Conservation (phyloP, 306 rosid genomes). For the Cyclanthera cordifolia region DNA sequence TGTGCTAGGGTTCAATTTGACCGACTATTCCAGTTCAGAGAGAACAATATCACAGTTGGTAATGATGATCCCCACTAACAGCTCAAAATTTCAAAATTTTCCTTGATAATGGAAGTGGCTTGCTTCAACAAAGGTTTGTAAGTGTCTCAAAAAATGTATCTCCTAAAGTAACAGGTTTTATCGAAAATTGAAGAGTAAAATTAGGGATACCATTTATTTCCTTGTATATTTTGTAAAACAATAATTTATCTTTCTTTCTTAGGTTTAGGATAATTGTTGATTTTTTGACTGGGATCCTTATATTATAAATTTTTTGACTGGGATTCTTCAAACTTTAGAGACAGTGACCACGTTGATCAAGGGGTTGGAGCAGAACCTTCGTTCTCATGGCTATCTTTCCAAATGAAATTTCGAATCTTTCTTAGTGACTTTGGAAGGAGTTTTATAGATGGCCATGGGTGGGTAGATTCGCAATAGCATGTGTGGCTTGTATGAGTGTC, state of each 20-base stretch:
- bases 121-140: not conserved
- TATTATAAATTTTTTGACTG: too few relatives aligned
- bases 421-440: too few relatives aligned
- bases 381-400: too few relatives aligned
- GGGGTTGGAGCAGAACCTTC: too few relatives aligned
- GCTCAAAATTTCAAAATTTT: not conserved
- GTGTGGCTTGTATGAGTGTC: too few relatives aligned
- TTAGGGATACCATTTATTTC: not conserved
- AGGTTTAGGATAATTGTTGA: not conserved
- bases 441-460: too few relatives aligned
- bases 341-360: too few relatives aligned
- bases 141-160: not conserved
- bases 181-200: not conserved
- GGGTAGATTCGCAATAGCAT: too few relatives aligned
- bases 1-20: not conserved
- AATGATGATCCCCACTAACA: not conserved
- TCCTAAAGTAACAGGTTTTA: not conserved
- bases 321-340: too few relatives aligned
- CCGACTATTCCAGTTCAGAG: not conserved
- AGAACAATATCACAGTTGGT: not conserved
- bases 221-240: too few relatives aligned
- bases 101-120: not conserved
- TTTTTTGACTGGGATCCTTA: not conserved
- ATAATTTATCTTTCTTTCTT: not conserved
- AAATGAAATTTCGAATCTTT: too few relatives aligned